These are phyloP conservation scores for Nakazawaea peltata DNA, from an alignment of 805 yeast genomes.

Conservation along the genomic window DNA sequence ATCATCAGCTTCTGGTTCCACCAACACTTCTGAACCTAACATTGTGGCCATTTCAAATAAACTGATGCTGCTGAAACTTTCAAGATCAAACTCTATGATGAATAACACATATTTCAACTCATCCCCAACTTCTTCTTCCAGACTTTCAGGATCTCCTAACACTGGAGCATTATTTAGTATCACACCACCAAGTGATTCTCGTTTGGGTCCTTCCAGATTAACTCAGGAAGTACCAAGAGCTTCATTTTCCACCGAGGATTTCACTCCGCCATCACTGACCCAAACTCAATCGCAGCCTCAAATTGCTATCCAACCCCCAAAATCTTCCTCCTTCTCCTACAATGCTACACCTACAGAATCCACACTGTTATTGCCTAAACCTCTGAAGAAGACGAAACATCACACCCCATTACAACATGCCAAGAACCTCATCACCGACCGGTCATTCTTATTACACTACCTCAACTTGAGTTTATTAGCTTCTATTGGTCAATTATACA, in stretches of 20 bases:
- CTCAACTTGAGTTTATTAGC: conserved; percentile 47
- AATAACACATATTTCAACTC: conserved; percentile 7
- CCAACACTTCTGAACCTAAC: neutral
- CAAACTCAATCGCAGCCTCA: too few relatives aligned
- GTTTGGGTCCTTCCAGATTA: too few relatives aligned
- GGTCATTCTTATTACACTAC: conserved; percentile 42
- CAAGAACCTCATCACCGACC: conserved; percentile 18
- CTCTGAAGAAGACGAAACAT: conserved; percentile 4
- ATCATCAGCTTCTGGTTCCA: neutral
- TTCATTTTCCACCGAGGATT: neutral
- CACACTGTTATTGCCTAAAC: neutral
- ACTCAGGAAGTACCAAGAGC: neutral
- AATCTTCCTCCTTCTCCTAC: neutral
- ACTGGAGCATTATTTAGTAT: neutral
- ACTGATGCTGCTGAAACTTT: too few relatives aligned
- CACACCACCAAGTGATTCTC: neutral
- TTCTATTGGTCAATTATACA: conserved; percentile 66
- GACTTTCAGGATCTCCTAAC: conserved; percentile 3
- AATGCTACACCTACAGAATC: too few relatives aligned
- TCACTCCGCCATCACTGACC: neutral
- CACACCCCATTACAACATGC: conserved; percentile 17
- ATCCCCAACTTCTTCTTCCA: conserved; percentile 7
- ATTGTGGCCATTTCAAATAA: too few relatives aligned
- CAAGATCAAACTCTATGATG: too few relatives aligned
- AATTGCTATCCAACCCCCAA: neutral